phyloP scores from a whole-genome alignment of 2,329 filamentous ascomycete genomes.

The Bretziella fagacearum region DNA sequence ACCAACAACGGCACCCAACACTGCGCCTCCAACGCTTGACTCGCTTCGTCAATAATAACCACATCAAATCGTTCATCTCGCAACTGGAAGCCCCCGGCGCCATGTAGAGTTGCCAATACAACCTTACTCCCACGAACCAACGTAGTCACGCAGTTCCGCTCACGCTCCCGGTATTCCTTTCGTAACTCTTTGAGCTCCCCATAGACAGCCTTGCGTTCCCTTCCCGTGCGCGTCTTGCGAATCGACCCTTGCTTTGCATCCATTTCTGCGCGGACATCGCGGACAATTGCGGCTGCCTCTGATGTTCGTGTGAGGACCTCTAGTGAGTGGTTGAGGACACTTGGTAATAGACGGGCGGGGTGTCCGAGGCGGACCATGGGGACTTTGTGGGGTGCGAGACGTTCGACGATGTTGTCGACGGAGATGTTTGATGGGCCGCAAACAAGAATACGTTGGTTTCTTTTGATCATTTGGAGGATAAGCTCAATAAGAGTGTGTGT shows the following conservation, averaged over 20 bases:
- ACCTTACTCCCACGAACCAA: slow-evolving; percentile 67
- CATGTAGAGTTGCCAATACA: slow-evolving; percentile 82
- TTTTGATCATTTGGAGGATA: slow-evolving; percentile 72
- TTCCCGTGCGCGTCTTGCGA: slow-evolving; percentile 66
- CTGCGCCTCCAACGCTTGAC: slow-evolving; percentile 87
- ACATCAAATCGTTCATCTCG: slow-evolving; percentile 73
- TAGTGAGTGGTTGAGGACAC: slow-evolving; percentile 74
- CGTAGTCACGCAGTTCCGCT: slow-evolving; percentile 61
- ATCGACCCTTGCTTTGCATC: slow-evolving; percentile 80
- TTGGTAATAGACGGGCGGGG: slow-evolving; percentile 74
- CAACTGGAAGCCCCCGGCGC: slow-evolving; percentile 71
- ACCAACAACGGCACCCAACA: slow-evolving; percentile 84
- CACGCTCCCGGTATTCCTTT: slow-evolving; percentile 74
- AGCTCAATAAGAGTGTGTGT: slow-evolving; percentile 93
- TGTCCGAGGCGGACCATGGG: slow-evolving; percentile 83
- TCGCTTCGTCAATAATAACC: slow-evolving; percentile 89
- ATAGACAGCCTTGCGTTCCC: slow-evolving; percentile 69
- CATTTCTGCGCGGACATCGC: slow-evolving; percentile 82
- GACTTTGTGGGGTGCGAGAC: slow-evolving; percentile 67
- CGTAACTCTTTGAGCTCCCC: slow-evolving; percentile 68
- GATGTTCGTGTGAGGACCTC: slow-evolving; percentile 83
- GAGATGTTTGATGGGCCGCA: slow-evolving; percentile 94
- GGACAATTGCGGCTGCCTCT: slow-evolving; percentile 75
- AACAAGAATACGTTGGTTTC: slow-evolving; percentile 62
- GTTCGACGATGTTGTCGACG: slow-evolving; percentile 95